Conservation (phyloP, 495 filamentous ascomycete species). For the Aspergillus baeticus region DNA sequence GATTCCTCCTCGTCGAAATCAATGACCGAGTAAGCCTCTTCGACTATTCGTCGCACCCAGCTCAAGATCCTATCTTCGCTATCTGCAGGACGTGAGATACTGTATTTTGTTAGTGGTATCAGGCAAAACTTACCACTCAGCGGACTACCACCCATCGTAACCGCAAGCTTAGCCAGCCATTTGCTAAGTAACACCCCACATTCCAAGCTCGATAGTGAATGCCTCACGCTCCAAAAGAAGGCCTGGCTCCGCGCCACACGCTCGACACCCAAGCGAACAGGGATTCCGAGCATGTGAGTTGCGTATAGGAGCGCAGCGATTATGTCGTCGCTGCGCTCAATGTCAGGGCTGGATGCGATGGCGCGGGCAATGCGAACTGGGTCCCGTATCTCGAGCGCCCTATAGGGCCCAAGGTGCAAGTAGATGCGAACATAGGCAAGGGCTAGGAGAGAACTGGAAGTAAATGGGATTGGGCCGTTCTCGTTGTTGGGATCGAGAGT, state of each 20-base stretch:
- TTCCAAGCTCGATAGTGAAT: constrained; percentile 48
- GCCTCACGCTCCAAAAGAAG: constrained; percentile 50
- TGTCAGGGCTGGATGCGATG: constrained; percentile 31
- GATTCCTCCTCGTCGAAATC: constrained; percentile 31
- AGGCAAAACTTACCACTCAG: constrained; percentile 30
- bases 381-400: constrained; percentile 38
- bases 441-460: constrained; percentile 37
- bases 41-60: constrained; percentile 37
- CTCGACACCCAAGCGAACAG: constrained; percentile 39
- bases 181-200: constrained; percentile 49
- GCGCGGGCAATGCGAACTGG: constrained; percentile 33
- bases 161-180: constrained; percentile 32
- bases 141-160: background rate
- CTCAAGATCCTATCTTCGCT: constrained; percentile 40
- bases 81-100: constrained; percentile 21
- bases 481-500: constrained; percentile 41
- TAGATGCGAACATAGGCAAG: constrained; percentile 42
- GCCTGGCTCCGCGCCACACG: constrained; percentile 46
- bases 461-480: constrained; percentile 42
- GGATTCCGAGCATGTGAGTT: constrained; percentile 40
- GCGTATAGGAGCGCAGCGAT: constrained; percentile 40
- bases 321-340: constrained; percentile 36
- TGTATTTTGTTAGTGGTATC: background rate
- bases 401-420: constrained; percentile 36
- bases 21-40: constrained; percentile 39